Percentiles rank a stretch among this genome's conserved stretches.
Conservation (phyloP, 176 grass and related monocot species). For the Triticum monococcum region DNA sequence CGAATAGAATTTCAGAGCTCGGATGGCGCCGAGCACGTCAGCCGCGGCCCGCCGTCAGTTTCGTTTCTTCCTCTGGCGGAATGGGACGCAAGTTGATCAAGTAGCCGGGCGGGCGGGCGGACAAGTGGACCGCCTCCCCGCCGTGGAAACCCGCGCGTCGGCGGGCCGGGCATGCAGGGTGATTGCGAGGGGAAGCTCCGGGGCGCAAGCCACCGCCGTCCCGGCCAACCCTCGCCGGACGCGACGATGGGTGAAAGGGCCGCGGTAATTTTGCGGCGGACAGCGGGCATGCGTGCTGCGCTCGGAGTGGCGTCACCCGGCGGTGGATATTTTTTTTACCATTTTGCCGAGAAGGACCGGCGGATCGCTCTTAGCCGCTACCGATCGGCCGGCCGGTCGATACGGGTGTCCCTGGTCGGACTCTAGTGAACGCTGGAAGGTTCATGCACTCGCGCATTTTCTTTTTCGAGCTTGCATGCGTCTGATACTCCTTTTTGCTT, state of each 20-base stretch:
- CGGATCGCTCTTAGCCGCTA: neutral
- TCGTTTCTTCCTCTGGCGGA: conserved; percentile 35
- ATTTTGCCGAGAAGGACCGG: neutral
- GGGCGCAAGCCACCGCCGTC: neutral
- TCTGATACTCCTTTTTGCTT: too few species aligned
- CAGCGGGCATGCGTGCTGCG: conserved; percentile 3
- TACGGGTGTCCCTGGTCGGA: too few species aligned
- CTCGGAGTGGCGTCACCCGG: neutral
- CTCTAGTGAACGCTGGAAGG: too few species aligned
- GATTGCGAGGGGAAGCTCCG: neutral
- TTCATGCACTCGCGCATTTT: too few species aligned
- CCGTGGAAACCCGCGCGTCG: neutral
- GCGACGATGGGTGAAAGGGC: neutral
- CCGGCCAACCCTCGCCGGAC: neutral
- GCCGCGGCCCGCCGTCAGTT: neutral
- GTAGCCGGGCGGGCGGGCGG: neutral
- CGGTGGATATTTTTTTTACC: neutral
- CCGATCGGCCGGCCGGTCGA: neutral
- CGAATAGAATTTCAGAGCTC: neutral
- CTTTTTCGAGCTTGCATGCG: too few species aligned
- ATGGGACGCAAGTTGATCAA: conserved; percentile 20
- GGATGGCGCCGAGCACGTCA: neutral
- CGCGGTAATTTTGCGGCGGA: neutral
- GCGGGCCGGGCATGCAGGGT: neutral
- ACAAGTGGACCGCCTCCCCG: neutral